Conservation (phyloP, 768 basidiomycete species). For the Hemileccinum impolitum region DNA sequence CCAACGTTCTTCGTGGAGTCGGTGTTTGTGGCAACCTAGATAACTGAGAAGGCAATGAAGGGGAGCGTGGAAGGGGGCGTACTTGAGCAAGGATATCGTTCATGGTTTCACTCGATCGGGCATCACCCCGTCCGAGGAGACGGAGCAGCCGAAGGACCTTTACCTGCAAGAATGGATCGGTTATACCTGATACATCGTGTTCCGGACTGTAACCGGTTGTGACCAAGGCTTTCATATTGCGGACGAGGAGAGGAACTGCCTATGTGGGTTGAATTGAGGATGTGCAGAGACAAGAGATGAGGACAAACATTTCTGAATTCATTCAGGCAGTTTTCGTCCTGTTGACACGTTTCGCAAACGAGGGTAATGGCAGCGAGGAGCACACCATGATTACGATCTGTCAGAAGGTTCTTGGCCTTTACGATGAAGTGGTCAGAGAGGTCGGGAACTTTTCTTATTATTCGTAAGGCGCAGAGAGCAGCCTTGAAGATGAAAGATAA, state of each 20-base stretch:
- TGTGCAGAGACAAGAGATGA: conserved; percentile 4
- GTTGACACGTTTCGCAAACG: conserved; percentile 90
- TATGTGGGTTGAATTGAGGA: conserved; percentile 30
- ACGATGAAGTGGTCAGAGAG: conserved; percentile 86
- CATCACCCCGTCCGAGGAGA: conserved; percentile 82
- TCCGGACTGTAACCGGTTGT: conserved; percentile 98
- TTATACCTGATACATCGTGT: conserved; percentile 99
- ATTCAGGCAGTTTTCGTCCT: conserved; percentile 65
- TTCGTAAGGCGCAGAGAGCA: conserved; percentile 88
- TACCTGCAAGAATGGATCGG: conserved; percentile 92
- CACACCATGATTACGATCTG: conserved; percentile 96
- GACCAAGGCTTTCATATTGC: conserved; percentile 90
- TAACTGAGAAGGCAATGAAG: conserved; percentile 1
- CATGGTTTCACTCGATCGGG: conserved; percentile 90
- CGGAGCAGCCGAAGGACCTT: conserved; percentile 89
- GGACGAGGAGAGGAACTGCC: conserved; percentile 91
- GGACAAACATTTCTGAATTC: conserved; percentile 84
- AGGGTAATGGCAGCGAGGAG: conserved; percentile 92
- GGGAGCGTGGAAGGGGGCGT: conserved; percentile 7
- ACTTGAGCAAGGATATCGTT: conserved; percentile 98
- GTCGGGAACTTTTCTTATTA: conserved; percentile 95
- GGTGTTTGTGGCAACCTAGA: conserved; percentile 96
- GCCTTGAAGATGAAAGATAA: conserved; percentile 51
- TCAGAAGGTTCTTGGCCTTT: conserved; percentile 87
- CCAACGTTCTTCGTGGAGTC: conserved; percentile 98